Evolutionary conservation across 257 asterid species (phyloP).

Genomic region (Jaltomata sinuosa): DNA sequence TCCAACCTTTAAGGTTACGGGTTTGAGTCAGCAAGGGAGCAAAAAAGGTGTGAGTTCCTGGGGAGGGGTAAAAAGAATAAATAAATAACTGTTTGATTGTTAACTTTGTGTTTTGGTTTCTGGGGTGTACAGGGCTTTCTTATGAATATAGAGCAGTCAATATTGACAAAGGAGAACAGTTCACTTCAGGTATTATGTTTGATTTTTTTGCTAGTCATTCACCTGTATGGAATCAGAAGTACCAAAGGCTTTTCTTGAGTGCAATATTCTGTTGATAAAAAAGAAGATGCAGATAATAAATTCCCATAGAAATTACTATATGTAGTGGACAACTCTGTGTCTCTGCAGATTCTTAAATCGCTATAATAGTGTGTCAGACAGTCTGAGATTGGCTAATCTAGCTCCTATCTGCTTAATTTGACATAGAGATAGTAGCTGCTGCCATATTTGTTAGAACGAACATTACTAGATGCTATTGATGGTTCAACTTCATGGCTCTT

Average conservation of each 20-base stretch:
- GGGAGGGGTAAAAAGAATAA: too few species aligned
- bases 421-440: not conserved
- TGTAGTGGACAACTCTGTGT: not conserved
- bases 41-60: too few species aligned
- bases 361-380: not conserved
- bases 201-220: not conserved
- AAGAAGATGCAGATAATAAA: not conserved
- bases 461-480: not conserved
- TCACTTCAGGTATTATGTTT: constrained; percentile 37
- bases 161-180: constrained; percentile 58
- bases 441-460: not conserved
- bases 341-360: not conserved
- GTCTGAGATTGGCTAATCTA: not conserved
- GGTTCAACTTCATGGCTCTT: not conserved
- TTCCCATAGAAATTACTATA: not conserved
- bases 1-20: too few species aligned
- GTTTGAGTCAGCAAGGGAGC: too few species aligned
- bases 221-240: not conserved
- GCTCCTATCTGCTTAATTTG: not conserved
- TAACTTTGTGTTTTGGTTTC: not conserved
- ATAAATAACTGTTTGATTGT: not conserved
- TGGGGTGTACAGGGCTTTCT: constrained; percentile 34
- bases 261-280: not conserved
- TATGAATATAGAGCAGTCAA: constrained; percentile 71
- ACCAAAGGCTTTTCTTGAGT: not conserved